Base-by-base conservation (phyloP, 768 basidiomycete genomes). In the Kwoniella heveanensis region DNA sequence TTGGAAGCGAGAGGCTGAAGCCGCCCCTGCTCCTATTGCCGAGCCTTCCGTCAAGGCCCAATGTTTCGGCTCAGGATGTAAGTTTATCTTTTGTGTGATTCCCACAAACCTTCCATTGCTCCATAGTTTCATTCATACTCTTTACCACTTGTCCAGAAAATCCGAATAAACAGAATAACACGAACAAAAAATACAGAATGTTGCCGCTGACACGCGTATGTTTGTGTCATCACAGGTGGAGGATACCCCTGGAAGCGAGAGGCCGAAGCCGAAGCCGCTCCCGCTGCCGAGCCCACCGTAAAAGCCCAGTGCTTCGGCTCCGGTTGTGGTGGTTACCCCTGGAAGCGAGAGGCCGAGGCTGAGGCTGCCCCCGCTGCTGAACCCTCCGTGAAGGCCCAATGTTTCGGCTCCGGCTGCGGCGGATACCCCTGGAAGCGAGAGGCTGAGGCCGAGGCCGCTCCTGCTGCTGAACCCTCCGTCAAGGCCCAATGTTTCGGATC, bases 1-100 rank as follows among this genome's bases (percentile, higher is more conserved):
- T 7, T 71, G 70, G 70, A 71, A 71, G 59, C 58, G 59, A 24
- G 69, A 74, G 57, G 67, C 70, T 27, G 60, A 63, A 46, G 62
- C 55, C 44, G 67, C 62, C 22, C 37, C 39, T 17, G 39, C 39
- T 17, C 39, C 39, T 17, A 17, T 44, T 19, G 39, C 63, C 54
- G 64, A 65, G 37, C 60, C 67, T 27, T 19, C 49, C 29, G 54
- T 55, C 21, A 27, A 44, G 30, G 61, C 65, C 26, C 26, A 61
- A 56, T 64, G 58, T 57, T 65, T 64, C 47, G 63, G 63, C 30
- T 6, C 12, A 19, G 55, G 56, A 9, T 62, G 60, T 66, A 52
- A 53, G 51, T 52, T n/a, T 2, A 26, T 15, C 44, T 37, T 49
- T 48, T 17, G 10, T 44, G 32, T 17, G 39, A 44, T 44, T 44